Base-by-base conservation (phyloP, 768 basidiomycete species). In the Rhodotorula toruloides region DNA sequence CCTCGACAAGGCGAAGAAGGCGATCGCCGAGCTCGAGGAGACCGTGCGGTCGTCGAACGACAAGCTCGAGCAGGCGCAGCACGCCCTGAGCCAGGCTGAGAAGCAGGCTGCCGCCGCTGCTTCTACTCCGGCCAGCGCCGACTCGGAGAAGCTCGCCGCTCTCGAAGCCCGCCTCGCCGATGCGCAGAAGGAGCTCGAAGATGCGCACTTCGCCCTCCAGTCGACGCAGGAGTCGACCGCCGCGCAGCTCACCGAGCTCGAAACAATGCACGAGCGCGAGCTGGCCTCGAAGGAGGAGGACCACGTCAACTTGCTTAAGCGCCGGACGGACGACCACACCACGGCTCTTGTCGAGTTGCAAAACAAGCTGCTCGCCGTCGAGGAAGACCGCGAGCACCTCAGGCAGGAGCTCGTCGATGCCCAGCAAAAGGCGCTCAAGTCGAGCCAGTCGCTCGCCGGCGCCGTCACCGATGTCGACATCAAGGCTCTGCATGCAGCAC, bases 401-500 rank as follows among this genome's bases (percentile, higher is more conserved):
- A 9, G n/a, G 22, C 19, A 17, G 14, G 68, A 70, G 21, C 56
- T 62, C 27, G 64, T 32, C 21, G 60, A 58, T 19, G 56, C 55
- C 3, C 39, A 43, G 27, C 37, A 44, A 36, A 39, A 39, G 37
- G 37, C 37, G 36, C 31, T 31, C 13, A 36, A 27, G 14, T 14
- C 21, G 52, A 53, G 32, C 34, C 10, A 27, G 7, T 17, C 52
- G 36, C 21, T 27, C 2, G 56, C 43, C 14, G 77, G 80, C 53
- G 79, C 81, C 22, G 84, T 89, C 13, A 83, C 88, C 42, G 86
- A 85, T 72, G 89, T 89, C 69, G 89, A 91, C 61, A 78, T 92
- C 46, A 84, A 85, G 75, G 83, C 81, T 74, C 78, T 89, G 74
- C 87, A 91, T 70, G 87, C 89, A 76, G 90, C 90, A 10, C 90